A percentile compares a stretch with the other conserved stretches of the same genome.
Evolutionary conservation across 768 basidiomycete genomes (phyloP).

Genomic region (Mycena pura): DNA sequence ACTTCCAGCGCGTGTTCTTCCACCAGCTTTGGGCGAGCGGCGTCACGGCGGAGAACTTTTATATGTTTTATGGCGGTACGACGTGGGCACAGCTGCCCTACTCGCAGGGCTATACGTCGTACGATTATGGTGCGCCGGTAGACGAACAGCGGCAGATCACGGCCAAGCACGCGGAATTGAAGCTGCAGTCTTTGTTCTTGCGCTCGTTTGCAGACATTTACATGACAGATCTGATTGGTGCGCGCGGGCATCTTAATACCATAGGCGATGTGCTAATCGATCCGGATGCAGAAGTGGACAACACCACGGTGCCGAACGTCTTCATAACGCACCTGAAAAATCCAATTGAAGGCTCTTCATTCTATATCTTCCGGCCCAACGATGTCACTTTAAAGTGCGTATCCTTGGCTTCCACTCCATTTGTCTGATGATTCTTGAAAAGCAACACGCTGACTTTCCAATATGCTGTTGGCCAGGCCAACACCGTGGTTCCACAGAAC

Average conservation of each 20-base stretch:
- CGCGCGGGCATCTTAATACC: constrained; percentile 31
- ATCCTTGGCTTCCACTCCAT: neutral
- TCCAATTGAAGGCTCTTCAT: constrained; percentile 53
- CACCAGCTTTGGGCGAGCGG: constrained; percentile 64
- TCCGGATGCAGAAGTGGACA: constrained; percentile 31
- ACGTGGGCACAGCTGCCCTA: constrained; percentile 22
- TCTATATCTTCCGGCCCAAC: constrained; percentile 59
- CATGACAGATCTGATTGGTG: constrained; percentile 60
- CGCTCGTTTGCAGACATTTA: constrained; percentile 61
- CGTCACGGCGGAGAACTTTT: constrained; percentile 63
- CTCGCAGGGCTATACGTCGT: constrained; percentile 42
- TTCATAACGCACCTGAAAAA: constrained; percentile 57
- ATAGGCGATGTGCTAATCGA: constrained; percentile 30
- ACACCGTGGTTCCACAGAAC: constrained; percentile 44
- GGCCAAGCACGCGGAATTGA: constrained; percentile 61
- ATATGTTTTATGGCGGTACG: constrained; percentile 56
- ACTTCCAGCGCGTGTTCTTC: constrained; percentile 65
- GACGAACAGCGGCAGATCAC: constrained; percentile 58
- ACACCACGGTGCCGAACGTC: constrained; percentile 30
- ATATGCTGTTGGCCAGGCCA: constrained; percentile 14
- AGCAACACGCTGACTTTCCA: constrained; percentile 12
- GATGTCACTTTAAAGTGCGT: constrained; percentile 54
- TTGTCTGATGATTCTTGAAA: neutral
- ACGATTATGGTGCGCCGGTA: constrained; percentile 64
- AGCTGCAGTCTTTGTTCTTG: constrained; percentile 62